Base-by-base conservation (phyloP, 495 filamentous ascomycete species). In the Physcia stellaris region DNA sequence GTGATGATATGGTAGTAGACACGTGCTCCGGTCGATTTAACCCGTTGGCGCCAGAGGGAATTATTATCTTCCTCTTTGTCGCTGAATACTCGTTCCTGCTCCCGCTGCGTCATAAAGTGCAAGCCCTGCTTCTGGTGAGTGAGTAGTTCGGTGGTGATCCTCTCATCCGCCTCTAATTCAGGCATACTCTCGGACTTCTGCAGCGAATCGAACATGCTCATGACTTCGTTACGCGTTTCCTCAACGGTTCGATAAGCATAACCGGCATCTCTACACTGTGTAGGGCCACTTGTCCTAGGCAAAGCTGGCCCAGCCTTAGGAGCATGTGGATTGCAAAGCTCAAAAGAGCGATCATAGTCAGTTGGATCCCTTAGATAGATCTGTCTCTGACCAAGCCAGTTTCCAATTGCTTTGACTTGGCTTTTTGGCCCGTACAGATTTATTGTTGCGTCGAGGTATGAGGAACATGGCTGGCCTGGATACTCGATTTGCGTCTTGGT, bases 101-200 rank as follows among this genome's bases (percentile, higher is more conserved):
- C 90, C 42, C 80, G 82, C n/a, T 71, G 70, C 4, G 61, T 77
- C 80, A 98, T 83, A 47, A 94, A 98, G 57, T 75, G 75, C 2
- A 98, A 65, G 0, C 80, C 90, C 57, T 95, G 88, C 51, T 85
- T 87, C 51, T 98, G 90, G 55, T 98, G 90, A 33, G 68, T 68
- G 18, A 96, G 69, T 23, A 98, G 58, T 5, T 72, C 64, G 0
- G 87, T 95, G 19, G 53, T 61, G 31, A 94, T 63, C 12, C 63
- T 55, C 11, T 55, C 38, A 39, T 73, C 64, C 0, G 80, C 66
- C 4, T 90, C 79, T 65, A 79, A 77, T 39, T 80, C 71, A 5
- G 83, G 83, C 16, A 95, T 55, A 41, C 80, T 78, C 20, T 93
- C 82, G 35, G 56, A 69, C 45, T 80, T 71, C 12, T 71, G 62